A percentile compares a stretch with the other conserved stretches of the same genome.
Evolutionary conservation across 768 basidiomycete species (phyloP).

Genomic region (Boletus rubropictus): DNA sequence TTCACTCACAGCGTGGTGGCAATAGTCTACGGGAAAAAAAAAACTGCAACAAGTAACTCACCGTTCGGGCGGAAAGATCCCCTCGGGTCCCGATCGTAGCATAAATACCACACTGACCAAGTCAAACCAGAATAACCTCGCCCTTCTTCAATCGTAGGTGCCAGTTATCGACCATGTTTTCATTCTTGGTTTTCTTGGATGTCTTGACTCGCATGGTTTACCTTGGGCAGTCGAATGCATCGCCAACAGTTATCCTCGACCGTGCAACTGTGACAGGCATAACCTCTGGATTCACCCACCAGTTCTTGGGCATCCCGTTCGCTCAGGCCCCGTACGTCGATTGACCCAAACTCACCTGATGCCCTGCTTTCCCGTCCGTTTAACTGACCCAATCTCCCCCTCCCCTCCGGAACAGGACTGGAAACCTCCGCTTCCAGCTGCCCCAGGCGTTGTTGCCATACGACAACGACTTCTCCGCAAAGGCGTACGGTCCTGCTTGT

Average conservation of each 20-base stretch:
- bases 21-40: too few relatives aligned
- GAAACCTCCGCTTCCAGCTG: slow-evolving; percentile 32
- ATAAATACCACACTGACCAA: too few relatives aligned
- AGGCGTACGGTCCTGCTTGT: slow-evolving; percentile 6
- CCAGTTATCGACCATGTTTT: neutral
- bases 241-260: slow-evolving; percentile 26
- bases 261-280: slow-evolving; percentile 27
- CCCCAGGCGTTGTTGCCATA: slow-evolving; percentile 7
- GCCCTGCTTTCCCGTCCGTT: neutral
- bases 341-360: neutral
- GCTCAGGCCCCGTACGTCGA: slow-evolving; percentile 34
- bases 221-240: neutral
- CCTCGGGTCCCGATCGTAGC: too few relatives aligned
- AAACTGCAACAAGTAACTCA: too few relatives aligned
- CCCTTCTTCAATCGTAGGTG: too few relatives aligned
- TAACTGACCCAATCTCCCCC: neutral
- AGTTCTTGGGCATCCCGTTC: slow-evolving; percentile 40
- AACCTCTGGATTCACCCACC: slow-evolving; percentile 17
- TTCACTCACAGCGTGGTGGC: too few relatives aligned
- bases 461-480: slow-evolving; percentile 4
- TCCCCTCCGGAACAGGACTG: slow-evolving; percentile 20
- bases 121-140: too few relatives aligned
- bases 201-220: neutral
- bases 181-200: neutral
- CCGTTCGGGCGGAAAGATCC: too few relatives aligned